Percentiles rank a stretch among this genome's conserved stretches.
phyloP scores from a whole-genome alignment of 176 grass and related monocot species.

The Cocos nucifera region DNA sequence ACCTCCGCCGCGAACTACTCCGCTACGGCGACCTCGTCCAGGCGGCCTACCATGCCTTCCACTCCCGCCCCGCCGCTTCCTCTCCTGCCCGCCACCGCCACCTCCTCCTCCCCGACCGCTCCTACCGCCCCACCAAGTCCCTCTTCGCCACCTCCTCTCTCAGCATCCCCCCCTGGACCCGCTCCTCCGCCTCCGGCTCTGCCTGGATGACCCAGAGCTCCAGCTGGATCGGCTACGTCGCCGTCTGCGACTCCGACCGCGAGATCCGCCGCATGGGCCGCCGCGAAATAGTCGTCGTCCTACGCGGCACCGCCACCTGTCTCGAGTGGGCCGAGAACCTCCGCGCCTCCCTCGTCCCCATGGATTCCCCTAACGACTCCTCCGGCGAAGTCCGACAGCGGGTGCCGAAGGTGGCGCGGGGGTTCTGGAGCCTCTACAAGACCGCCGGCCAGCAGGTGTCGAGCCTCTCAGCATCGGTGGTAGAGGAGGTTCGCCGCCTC shows the following conservation, averaged over 20 bases:
- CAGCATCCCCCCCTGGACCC: constrained; percentile 40
- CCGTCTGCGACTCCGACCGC: constrained; percentile 56
- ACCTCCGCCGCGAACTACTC: constrained; percentile 72
- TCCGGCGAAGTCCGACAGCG: background rate
- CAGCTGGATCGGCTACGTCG: constrained; percentile 60
- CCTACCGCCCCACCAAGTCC: constrained; percentile 45
- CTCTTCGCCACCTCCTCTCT: constrained; percentile 65
- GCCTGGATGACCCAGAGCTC: constrained; percentile 41
- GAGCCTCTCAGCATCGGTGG: constrained; percentile 43
- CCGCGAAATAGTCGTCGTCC: constrained; percentile 58
- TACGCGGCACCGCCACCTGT: constrained; percentile 66
- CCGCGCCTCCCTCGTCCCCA: constrained; percentile 37
- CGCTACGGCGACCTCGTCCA: constrained; percentile 66
- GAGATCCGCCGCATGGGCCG: constrained; percentile 68
- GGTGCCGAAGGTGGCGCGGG: constrained; percentile 48
- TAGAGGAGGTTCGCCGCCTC: constrained; percentile 43
- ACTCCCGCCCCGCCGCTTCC: background rate
- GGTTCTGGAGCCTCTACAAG: constrained; percentile 60
- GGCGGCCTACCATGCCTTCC: constrained; percentile 39
- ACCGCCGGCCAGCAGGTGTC: constrained; percentile 37
- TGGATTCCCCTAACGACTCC: background rate
- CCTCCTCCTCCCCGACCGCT: constrained; percentile 38
- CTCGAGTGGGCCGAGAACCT: constrained; percentile 83
- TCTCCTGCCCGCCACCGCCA: background rate
- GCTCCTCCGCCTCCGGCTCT: background rate